Conservation (phyloP, 768 basidiomycete species). For the Ramaria sp. region DNA sequence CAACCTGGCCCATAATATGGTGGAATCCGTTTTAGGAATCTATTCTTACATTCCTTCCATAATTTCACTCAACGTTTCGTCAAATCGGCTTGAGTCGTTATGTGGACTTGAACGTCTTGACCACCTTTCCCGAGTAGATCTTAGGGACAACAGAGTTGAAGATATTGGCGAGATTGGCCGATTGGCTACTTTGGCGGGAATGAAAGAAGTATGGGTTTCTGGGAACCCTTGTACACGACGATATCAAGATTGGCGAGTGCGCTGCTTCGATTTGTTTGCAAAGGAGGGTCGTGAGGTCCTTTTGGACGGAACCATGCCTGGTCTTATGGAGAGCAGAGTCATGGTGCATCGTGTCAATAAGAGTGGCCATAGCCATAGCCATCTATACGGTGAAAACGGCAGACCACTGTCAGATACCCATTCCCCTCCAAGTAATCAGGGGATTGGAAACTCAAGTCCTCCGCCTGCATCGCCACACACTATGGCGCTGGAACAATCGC, state of each 20-base stretch:
- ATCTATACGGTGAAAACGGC: slow-evolving; percentile 34
- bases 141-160: slow-evolving; percentile 67
- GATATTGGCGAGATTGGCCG: slow-evolving; percentile 82
- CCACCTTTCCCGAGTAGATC: slow-evolving; percentile 76
- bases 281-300: slow-evolving; percentile 69
- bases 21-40: slow-evolving; percentile 88
- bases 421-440: slow-evolving; percentile 52
- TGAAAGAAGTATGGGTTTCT: slow-evolving; percentile 71
- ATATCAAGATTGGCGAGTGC: slow-evolving; percentile 59
- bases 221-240: slow-evolving; percentile 73
- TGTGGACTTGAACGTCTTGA: slow-evolving; percentile 87
- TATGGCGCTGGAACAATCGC: slow-evolving; percentile 6
- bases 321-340: slow-evolving; percentile 54
- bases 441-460: slow-evolving; percentile 25
- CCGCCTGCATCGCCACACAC: slow-evolving; percentile 5
- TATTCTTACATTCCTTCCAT: slow-evolving; percentile 73
- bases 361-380: background rate
- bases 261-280: slow-evolving; percentile 77
- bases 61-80: slow-evolving; percentile 64
- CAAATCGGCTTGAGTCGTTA: slow-evolving; percentile 88
- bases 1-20: slow-evolving; percentile 95
- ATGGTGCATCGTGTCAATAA: slow-evolving; percentile 36
- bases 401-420: slow-evolving; percentile 35
- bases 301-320: slow-evolving; percentile 66
- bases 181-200: slow-evolving; percentile 66